These are phyloP conservation scores for Helicostylum pulchrum DNA, from an alignment of 192 early-diverging fungal genomes.

Conservation along the genomic window DNA sequence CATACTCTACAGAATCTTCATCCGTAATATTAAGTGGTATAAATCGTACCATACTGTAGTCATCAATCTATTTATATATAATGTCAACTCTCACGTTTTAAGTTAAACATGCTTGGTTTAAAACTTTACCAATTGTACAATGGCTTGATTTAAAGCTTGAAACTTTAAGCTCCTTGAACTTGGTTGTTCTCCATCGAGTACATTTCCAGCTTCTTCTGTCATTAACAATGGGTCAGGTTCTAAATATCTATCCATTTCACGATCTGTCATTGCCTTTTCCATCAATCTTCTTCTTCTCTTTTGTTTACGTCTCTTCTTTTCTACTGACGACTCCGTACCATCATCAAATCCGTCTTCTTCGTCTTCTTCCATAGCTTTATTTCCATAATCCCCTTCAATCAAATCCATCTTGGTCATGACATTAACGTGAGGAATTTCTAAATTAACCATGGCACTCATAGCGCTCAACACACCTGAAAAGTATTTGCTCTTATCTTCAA, in stretches of 20 bases:
- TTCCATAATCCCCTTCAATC: conserved; percentile 45
- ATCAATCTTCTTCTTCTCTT: conserved; percentile 13
- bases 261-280: conserved; percentile 52
- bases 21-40: conserved; percentile 91
- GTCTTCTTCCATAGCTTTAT: conserved; percentile 14
- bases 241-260: conserved; percentile 77
- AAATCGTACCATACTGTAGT: conserved; percentile 97
- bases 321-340: not conserved
- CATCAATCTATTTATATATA: conserved; percentile 67
- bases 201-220: conserved; percentile 56
- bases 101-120: not conserved
- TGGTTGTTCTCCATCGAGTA: conserved; percentile 55
- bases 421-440: conserved; percentile 98
- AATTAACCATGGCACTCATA: conserved; percentile 91
- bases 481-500: conserved; percentile 94
- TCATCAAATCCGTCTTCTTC: conserved; percentile 46
- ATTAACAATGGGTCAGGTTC: conserved; percentile 88
- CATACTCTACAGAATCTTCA: conserved; percentile 86
- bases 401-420: conserved; percentile 98
- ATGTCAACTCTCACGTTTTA: not conserved
- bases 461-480: conserved; percentile 96
- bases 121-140: conserved; percentile 71
- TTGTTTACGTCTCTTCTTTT: conserved; percentile 20
- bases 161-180: conserved; percentile 57
- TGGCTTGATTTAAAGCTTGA: conserved; percentile 81